A percentile compares a stretch with the other conserved stretches of the same genome.
Conservation (phyloP, 2,329 filamentous ascomycete genomes). For the Curvularia verruculosa region DNA sequence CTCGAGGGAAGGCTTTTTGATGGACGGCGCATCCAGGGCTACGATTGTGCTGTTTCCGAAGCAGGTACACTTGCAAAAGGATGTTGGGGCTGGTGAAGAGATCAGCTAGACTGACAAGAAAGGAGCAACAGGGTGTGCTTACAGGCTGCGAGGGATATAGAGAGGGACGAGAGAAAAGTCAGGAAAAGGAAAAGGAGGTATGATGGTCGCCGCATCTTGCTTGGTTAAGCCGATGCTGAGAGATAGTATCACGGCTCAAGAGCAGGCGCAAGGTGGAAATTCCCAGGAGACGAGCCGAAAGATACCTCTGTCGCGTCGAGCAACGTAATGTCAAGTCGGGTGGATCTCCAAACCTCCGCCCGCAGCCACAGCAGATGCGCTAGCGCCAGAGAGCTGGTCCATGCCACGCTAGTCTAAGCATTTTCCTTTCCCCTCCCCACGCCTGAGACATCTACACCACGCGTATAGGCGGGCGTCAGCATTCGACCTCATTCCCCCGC, state of each 20-base stretch:
- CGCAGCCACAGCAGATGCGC: conserved; percentile 13
- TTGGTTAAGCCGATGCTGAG: background rate
- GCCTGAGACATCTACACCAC: conserved; percentile 17
- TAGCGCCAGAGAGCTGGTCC: conserved; percentile 22
- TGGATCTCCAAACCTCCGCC: conserved; percentile 23
- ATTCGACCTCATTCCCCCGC: conserved; percentile 7
- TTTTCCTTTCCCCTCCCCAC: conserved; percentile 41
- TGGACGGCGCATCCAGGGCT: conserved; percentile 59
- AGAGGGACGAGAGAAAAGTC: conserved; percentile 45
- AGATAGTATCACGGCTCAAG: background rate
- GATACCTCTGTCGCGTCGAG: background rate
- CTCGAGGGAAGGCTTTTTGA: conserved; percentile 29
- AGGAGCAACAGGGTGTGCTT: conserved; percentile 24
- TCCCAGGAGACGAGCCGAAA: background rate
- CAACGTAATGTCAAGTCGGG: conserved; percentile 1
- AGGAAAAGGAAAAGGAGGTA: conserved; percentile 33
- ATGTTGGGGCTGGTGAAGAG: conserved; percentile 56
- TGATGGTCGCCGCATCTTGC: conserved; percentile 32
- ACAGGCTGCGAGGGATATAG: conserved; percentile 53
- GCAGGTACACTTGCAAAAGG: conserved; percentile 76
- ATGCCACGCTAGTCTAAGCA: conserved; percentile 44
- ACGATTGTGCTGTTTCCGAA: conserved; percentile 72
- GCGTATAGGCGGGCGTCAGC: conserved; percentile 21
- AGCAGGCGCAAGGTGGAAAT: background rate
- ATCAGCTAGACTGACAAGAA: background rate